Conservation (phyloP, 139 green algal species). For the Chlamydomonas eustigma region DNA sequence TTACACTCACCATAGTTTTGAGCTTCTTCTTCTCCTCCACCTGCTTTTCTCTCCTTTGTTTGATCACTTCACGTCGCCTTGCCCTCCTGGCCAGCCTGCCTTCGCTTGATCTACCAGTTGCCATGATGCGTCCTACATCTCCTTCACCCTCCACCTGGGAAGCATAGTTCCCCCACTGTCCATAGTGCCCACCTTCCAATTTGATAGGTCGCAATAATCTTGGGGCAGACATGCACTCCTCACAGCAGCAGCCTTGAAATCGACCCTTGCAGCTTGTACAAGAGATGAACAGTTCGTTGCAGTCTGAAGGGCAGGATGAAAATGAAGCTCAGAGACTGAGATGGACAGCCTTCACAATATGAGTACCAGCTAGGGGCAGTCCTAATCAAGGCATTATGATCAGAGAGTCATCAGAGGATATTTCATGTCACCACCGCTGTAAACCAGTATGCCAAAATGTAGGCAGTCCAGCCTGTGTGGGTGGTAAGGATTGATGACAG, state of each 20-base stretch:
- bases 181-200: slow-evolving; percentile 34
- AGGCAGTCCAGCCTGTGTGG: too few species aligned
- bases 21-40: neutral
- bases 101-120: slow-evolving; percentile 14
- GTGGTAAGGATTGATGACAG: too few species aligned
- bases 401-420: too few species aligned
- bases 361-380: neutral
- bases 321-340: too few species aligned
- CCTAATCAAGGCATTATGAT: too few species aligned
- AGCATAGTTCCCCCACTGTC: slow-evolving; percentile 34
- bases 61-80: slow-evolving; percentile 26
- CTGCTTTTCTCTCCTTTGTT: neutral
- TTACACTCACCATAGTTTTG: neutral
- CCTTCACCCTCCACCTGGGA: neutral
- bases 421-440: too few species aligned
- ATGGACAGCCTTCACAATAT: neutral
- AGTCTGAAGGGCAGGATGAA: neutral
- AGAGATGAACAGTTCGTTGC: slow-evolving; percentile 77
- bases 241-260: slow-evolving; percentile 75
- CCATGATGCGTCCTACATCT: neutral
- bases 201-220: slow-evolving; percentile 74
- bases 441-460: too few species aligned
- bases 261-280: slow-evolving; percentile 63
- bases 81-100: slow-evolving; percentile 29
- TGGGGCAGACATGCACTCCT: slow-evolving; percentile 64